These are phyloP conservation scores for Phytophthora constricta DNA, from an alignment of 352 stramenopile genomes.

Conservation along the genomic window DNA sequence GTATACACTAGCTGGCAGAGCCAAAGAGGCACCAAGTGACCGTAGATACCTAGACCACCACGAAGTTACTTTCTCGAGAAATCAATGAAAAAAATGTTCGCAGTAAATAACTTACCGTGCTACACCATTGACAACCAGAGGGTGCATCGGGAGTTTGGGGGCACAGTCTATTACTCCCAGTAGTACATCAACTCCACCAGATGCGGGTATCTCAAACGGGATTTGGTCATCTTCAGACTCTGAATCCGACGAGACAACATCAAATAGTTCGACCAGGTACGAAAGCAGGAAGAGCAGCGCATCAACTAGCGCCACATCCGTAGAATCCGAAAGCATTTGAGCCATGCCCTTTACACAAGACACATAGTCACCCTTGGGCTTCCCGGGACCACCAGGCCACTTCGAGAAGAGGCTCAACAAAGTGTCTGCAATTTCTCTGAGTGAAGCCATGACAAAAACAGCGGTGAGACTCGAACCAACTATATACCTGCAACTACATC, in stretches of 20 bases:
- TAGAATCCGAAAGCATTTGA: slow-evolving; percentile 53
- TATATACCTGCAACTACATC: background rate
- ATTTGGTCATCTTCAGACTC: slow-evolving; percentile 54
- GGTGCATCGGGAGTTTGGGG: slow-evolving; percentile 57
- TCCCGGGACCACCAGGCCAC: slow-evolving; percentile 59
- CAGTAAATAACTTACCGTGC: slow-evolving; percentile 45
- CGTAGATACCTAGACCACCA: slow-evolving; percentile 62
- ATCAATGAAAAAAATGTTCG: background rate
- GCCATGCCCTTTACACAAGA: slow-evolving; percentile 70
- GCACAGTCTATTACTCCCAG: slow-evolving; percentile 57
- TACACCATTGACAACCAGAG: slow-evolving; percentile 62
- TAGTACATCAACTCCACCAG: slow-evolving; percentile 61
- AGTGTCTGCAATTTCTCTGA: slow-evolving; percentile 83
- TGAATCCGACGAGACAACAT: slow-evolving; percentile 80
- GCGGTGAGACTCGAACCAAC: background rate
- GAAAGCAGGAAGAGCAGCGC: slow-evolving; percentile 79
- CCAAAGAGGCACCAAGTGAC: slow-evolving; percentile 58
- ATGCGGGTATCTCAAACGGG: slow-evolving; percentile 28
- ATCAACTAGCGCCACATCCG: slow-evolving; percentile 67
- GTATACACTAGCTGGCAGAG: slow-evolving; percentile 57
- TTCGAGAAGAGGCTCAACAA: slow-evolving; percentile 83
- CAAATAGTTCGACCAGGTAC: slow-evolving; percentile 82
- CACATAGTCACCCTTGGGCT: slow-evolving; percentile 44
- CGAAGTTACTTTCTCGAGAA: slow-evolving; percentile 5
- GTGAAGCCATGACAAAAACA: background rate